Evolutionary conservation across 2,329 filamentous ascomycete species (phyloP).

Genomic region (Cladosporium oxysporum): DNA sequence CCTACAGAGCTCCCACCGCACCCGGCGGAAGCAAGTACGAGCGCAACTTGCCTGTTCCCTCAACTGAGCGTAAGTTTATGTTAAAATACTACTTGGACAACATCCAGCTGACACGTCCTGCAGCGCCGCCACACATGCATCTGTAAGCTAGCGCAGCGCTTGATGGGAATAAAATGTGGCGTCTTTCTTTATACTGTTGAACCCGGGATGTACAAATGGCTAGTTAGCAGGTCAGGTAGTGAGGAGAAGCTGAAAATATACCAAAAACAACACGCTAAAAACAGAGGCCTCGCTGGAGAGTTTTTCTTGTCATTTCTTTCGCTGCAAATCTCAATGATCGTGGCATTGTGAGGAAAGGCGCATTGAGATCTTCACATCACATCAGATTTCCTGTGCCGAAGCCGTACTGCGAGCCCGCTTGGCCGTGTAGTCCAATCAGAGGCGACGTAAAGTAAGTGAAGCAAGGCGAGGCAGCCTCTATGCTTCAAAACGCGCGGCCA

Average conservation of each 20-base stretch:
- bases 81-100: neutral
- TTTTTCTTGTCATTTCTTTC: neutral
- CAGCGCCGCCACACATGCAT: slow-evolving; percentile 55
- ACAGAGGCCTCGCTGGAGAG: neutral
- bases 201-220: slow-evolving; percentile 28
- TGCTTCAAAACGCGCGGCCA: neutral
- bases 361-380: neutral
- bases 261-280: slow-evolving; percentile 2
- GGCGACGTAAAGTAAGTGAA: neutral
- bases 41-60: slow-evolving; percentile 80
- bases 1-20: slow-evolving; percentile 84
- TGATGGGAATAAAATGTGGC: slow-evolving; percentile 15
- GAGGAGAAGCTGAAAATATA: slow-evolving; percentile 4
- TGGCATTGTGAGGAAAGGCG: neutral
- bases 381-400: neutral
- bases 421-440: neutral
- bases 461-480: neutral
- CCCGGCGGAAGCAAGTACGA: slow-evolving; percentile 98
- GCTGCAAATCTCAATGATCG: neutral
- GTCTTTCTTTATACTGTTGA: slow-evolving; percentile 19
- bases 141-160: slow-evolving; percentile 35
- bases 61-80: slow-evolving; percentile 70
- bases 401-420: neutral
- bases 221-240: neutral
- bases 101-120: slow-evolving; percentile 14